These are phyloP conservation scores for Chlamydomonas applanata DNA, from an alignment of 139 green algal genomes.

Conservation along the genomic window DNA sequence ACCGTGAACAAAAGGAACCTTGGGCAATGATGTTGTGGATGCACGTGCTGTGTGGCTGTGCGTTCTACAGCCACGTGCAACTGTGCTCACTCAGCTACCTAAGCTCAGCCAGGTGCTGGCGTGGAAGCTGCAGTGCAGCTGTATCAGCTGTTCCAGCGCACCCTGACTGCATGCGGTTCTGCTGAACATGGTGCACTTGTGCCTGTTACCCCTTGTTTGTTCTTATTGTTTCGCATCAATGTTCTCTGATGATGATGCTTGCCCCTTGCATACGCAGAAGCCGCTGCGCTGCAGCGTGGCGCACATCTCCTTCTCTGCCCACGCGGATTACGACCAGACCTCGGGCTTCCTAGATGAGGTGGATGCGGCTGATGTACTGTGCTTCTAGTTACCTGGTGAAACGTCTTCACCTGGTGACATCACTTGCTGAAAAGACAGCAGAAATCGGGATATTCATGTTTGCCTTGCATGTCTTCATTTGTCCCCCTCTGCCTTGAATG, in stretches of 20 bases:
- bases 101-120: too few relatives aligned
- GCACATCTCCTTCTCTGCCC: slow-evolving; percentile 95
- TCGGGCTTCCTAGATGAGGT: slow-evolving; percentile 82
- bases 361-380: neutral
- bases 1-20: too few relatives aligned
- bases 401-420: too few relatives aligned
- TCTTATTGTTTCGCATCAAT: neutral
- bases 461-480: too few relatives aligned
- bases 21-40: too few relatives aligned
- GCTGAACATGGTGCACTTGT: neutral
- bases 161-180: neutral
- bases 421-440: too few relatives aligned
- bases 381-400: too few relatives aligned
- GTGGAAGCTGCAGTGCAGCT: too few relatives aligned
- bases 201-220: slow-evolving; percentile 3
- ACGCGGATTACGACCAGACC: slow-evolving; percentile 98
- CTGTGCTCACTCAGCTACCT: neutral
- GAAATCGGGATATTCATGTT: too few relatives aligned
- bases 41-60: too few relatives aligned
- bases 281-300: slow-evolving; percentile 85
- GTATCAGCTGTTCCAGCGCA: neutral
- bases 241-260: neutral
- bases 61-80: neutral
- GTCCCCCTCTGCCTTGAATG: too few relatives aligned
- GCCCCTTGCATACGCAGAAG: slow-evolving; percentile 63